Conservation (phyloP, 495 filamentous ascomycete genomes). For the Aspergillus cavernicola region DNA sequence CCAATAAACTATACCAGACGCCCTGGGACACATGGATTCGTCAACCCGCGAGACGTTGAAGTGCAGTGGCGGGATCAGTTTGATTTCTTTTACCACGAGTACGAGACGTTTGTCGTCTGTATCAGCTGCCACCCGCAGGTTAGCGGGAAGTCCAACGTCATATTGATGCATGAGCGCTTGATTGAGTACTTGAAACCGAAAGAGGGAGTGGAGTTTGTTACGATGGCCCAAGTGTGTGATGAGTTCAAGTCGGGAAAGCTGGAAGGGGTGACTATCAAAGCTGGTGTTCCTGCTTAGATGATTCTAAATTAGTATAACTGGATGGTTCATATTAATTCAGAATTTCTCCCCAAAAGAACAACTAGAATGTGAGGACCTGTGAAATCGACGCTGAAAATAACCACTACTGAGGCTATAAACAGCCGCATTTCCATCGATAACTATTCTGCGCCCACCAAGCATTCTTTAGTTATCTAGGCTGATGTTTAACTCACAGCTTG, state of each 20-base stretch:
- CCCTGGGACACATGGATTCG: slow-evolving; percentile 49
- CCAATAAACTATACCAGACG: too few species aligned
- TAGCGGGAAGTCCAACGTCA: slow-evolving; percentile 59
- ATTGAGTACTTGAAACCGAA: slow-evolving; percentile 47
- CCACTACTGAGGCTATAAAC: too few species aligned
- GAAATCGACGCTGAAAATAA: too few species aligned
- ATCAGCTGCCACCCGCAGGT: slow-evolving; percentile 58
- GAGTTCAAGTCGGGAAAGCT: slow-evolving; percentile 18
- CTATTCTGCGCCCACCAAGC: too few species aligned
- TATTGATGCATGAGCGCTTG: slow-evolving; percentile 56
- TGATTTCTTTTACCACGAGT: slow-evolving; percentile 57
- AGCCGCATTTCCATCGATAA: too few species aligned
- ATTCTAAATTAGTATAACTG: too few species aligned
- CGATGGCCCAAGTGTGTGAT: slow-evolving; percentile 25
- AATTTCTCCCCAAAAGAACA: too few species aligned
- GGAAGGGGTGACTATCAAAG: background rate
- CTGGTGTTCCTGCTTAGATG: too few species aligned
- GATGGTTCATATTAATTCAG: too few species aligned
- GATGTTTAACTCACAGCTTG: too few species aligned
- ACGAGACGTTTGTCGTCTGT: slow-evolving; percentile 60
- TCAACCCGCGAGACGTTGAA: slow-evolving; percentile 53
- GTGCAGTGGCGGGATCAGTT: slow-evolving; percentile 58
- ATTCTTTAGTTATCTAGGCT: too few species aligned
- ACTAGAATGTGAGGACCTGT: too few species aligned
- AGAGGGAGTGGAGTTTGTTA: slow-evolving; percentile 46